These are phyloP conservation scores for Xerocomus potaroensis DNA, from an alignment of 768 basidiomycete genomes.

Conservation along the genomic window DNA sequence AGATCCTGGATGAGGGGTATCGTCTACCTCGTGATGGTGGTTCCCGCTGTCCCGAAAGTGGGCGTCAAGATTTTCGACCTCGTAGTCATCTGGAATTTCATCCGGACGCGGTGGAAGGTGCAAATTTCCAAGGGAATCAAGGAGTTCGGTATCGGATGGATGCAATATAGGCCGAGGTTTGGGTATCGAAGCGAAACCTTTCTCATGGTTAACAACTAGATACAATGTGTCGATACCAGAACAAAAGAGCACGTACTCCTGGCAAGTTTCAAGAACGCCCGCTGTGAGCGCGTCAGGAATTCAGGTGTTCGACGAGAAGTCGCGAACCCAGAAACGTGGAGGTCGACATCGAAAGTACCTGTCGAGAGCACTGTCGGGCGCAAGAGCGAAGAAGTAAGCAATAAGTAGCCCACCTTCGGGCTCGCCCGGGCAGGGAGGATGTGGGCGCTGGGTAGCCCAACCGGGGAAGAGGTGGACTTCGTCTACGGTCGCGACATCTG, in stretches of 20 bases:
- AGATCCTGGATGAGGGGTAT: constrained; percentile 17
- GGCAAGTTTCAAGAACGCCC: constrained; percentile 71
- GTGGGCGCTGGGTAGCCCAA: constrained; percentile 64
- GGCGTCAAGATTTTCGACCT: constrained; percentile 52
- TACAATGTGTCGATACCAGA: background rate
- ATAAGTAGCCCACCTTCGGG: constrained; percentile 23
- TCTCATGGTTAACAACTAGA: constrained; percentile 2
- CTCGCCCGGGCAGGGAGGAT: constrained; percentile 13
- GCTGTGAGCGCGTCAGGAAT: constrained; percentile 65
- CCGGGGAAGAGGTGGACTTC: constrained; percentile 69
- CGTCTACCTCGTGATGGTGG: constrained; percentile 19
- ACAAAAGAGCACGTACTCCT: constrained; percentile 46
- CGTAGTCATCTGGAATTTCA: constrained; percentile 58
- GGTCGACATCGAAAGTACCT: constrained; percentile 65
- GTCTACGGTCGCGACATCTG: constrained; percentile 34
- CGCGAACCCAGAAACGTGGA: constrained; percentile 77
- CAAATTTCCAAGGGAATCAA: constrained; percentile 25
- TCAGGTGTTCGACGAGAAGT: constrained; percentile 55
- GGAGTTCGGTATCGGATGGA: constrained; percentile 24
- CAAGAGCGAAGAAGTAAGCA: background rate
- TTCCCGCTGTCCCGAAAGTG: constrained; percentile 37
- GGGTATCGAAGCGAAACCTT: constrained; percentile 73
- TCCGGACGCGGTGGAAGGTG: constrained; percentile 53
- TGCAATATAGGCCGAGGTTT: constrained; percentile 40
- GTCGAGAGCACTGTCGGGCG: background rate